Evolutionary conservation across 176 grass and related monocot genomes (phyloP), one percentile per base, ranked within the genome.

Genomic region (Lolium perenne): DNA sequence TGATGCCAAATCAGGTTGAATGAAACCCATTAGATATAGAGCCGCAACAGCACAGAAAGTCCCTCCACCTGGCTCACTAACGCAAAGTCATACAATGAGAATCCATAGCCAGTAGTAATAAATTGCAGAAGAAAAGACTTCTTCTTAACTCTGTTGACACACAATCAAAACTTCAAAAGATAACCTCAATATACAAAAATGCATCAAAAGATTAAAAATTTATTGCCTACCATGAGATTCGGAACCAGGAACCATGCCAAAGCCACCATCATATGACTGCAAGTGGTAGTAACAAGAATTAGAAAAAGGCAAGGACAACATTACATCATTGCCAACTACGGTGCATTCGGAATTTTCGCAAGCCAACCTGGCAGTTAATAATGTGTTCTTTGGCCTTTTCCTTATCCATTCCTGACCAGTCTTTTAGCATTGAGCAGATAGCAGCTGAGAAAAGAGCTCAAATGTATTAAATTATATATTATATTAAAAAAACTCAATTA

Each of bases 241-340:
- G 41, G 88, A 94, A 90, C 94, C 90, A 26, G 97, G 97, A 86
- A 84, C 89, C 64, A 98, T 87, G 80, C 97, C 94, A 88, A 98
- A 98, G 74, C 94, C 97, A 85, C 97, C 97, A 86, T 98, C 97
- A 85, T 98, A 98, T 73, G 96, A 95, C 96, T 98, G 90, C 59
- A 94, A 32, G 26, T 23, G 29, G 53, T 77, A 87, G 10, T 7
- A 86, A 89, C 32, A 70, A 94, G 54, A 59, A 89, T 91, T 80
- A 93, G 78, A 12, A 68, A 58, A 59, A 53, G 71, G 63, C 12
- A 80, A 75, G 41, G 41, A 7, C 76, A 79, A 22, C 32, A 14
- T 38, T 79, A 62, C 20, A 25, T 56, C 46, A 50, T 8, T 85
- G 50, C 17, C 56, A 81, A 81, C 51, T 20, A 20, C 2, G 15